Evolutionary conservation across 495 filamentous ascomycete genomes (phyloP).

Genomic region (Hypoxylon crocopeplum): DNA sequence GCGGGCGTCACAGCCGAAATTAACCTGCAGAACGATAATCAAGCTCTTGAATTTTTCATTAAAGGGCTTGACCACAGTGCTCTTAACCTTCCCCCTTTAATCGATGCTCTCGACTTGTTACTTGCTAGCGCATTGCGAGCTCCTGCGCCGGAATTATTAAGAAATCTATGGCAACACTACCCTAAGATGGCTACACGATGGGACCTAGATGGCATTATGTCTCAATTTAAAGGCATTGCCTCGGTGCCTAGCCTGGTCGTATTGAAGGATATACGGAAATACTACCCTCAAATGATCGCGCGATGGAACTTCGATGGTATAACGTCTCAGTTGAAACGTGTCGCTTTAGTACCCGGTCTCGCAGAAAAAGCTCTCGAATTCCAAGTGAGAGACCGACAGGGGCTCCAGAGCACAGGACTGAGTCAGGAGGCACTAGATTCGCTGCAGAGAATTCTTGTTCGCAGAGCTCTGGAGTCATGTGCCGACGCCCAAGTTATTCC

Average conservation of each 20-base stretch:
- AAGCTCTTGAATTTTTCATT: conserved; percentile 33
- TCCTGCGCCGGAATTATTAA: conserved; percentile 17
- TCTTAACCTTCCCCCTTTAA: conserved; percentile 15
- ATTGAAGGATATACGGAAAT: conserved; percentile 23
- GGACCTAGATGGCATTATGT: conserved; percentile 26
- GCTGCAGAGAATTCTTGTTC: conserved; percentile 37
- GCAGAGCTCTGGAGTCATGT: conserved; percentile 35
- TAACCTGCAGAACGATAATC: conserved; percentile 29
- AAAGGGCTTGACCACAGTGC: conserved; percentile 19
- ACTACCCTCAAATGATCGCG: conserved; percentile 28
- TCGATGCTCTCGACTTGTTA: conserved; percentile 36
- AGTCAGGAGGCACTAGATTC: conserved; percentile 28
- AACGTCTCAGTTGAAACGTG: conserved; percentile 24
- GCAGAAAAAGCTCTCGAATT: conserved; percentile 35
- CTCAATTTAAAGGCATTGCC: conserved; percentile 19
- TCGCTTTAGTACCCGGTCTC: conserved; percentile 23
- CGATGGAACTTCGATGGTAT: conserved; percentile 36
- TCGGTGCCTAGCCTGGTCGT: conserved; percentile 1
- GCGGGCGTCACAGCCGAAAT: conserved; percentile 36
- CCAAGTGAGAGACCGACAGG: not conserved
- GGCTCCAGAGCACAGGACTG: conserved; percentile 5
- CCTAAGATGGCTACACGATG: conserved; percentile 31
- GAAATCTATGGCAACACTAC: conserved; percentile 31
- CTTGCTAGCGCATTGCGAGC: conserved; percentile 29
- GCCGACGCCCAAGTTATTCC: conserved; percentile 28